Evolutionary conservation across 441 rosid genomes (phyloP).

Genomic region (Adansonia rubrostipa): DNA sequence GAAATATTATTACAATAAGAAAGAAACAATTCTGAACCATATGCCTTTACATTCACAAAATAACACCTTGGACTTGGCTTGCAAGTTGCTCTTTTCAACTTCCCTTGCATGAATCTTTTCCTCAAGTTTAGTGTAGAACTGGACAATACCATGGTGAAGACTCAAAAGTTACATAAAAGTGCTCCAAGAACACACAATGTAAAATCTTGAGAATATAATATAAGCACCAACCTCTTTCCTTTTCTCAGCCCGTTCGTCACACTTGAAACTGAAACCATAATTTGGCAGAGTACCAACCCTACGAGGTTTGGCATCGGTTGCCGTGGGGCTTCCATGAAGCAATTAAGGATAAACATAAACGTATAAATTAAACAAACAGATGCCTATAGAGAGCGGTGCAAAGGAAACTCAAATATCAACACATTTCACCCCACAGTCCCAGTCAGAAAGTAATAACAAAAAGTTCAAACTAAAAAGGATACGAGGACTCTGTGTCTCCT

Average conservation of each 20-base stretch:
- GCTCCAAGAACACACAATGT: conserved; percentile 25
- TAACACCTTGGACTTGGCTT: conserved; percentile 90
- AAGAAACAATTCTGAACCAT: not conserved
- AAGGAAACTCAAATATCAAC: conserved; percentile 6
- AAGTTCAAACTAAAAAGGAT: conserved; percentile 49
- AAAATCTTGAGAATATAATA: conserved; percentile 7
- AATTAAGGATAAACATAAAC: conserved; percentile 44
- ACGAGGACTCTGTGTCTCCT: conserved; percentile 67
- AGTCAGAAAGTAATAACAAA: conserved; percentile 21
- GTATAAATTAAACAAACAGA: not conserved
- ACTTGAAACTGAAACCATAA: conserved; percentile 94
- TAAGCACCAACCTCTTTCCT: conserved; percentile 78
- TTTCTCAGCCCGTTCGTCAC: conserved; percentile 97
- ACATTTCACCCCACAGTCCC: conserved; percentile 6
- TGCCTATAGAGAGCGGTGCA: conserved; percentile 22
- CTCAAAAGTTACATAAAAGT: not conserved
- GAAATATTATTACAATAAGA: conserved; percentile 23
- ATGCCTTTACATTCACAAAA: conserved; percentile 24
- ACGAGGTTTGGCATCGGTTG: conserved; percentile 68
- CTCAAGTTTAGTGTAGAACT: conserved; percentile 94
- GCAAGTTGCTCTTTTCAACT: conserved; percentile 69
- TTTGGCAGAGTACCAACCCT: conserved; percentile 82
- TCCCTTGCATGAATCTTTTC: conserved; percentile 95
- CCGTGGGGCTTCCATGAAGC: conserved; percentile 59
- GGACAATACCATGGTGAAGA: conserved; percentile 33